A percentile compares a stretch with the other conserved stretches of the same genome.
phyloP scores from a whole-genome alignment of 345 rosid species.

The Eucalyptus marginata region DNA sequence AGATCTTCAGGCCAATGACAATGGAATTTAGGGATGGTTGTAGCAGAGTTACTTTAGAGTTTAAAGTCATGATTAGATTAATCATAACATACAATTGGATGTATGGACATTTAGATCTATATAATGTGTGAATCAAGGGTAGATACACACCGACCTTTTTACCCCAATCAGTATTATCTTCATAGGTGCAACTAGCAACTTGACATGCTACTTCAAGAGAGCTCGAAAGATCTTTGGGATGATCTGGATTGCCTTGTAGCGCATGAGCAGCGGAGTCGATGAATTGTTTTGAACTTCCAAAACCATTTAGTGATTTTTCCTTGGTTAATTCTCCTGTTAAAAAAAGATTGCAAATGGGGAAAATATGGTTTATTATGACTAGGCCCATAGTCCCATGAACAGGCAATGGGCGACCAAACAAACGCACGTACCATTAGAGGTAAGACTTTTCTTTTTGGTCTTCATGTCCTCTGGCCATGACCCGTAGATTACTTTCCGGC shows the following conservation, averaged over 20 bases:
- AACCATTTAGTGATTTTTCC: constrained; percentile 2
- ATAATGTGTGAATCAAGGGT: neutral
- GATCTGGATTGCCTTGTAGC: constrained; percentile 16
- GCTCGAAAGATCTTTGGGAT: neutral
- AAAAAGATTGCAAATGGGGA: neutral
- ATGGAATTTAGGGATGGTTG: neutral
- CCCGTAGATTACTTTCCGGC: constrained; percentile 56
- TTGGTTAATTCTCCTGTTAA: constrained; percentile 5
- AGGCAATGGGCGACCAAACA: neutral
- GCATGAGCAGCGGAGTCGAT: constrained; percentile 16
- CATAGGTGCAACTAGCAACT: constrained; percentile 36
- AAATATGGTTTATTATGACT: neutral
- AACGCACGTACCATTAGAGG: neutral
- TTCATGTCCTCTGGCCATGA: constrained; percentile 11
- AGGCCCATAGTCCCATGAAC: neutral
- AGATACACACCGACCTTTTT: constrained; percentile 15
- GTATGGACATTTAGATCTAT: neutral
- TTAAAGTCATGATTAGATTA: too few species aligned
- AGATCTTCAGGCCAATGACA: neutral
- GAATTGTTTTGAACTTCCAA: constrained; percentile 41
- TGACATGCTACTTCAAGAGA: constrained; percentile 19
- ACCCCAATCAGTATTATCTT: constrained; percentile 44
- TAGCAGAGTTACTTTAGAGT: neutral
- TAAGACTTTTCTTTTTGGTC: neutral
- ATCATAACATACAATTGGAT: neutral